Evolutionary conservation across 176 grass and related monocot genomes (phyloP), one percentile per base, ranked within the genome.

Genomic region (Oryza officinalis): DNA sequence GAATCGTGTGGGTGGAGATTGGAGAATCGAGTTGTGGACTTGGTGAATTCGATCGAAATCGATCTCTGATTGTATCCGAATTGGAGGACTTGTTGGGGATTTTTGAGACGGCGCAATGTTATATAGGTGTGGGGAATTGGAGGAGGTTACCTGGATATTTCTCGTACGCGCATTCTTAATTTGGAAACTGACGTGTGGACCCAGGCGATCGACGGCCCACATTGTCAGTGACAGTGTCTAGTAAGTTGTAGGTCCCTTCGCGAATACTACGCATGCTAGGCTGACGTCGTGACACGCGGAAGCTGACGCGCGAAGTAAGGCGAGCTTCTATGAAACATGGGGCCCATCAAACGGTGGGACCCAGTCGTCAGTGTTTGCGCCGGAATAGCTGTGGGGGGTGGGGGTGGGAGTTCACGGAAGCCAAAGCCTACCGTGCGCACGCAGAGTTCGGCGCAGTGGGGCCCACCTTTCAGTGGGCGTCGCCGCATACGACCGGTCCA

Each of bases 141-240:
- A 63, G 45, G 79, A 10, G 44, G 15, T 4, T 78, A 60, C 83
- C 2, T 0, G 26, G 84, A 76, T 37, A 57, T 5, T 86, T 86
- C 79, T 22, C 3, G 0, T 3, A 79, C 74, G 47, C 67, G 60
- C 0, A 59, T 61, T 1, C 60, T 25, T 13, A 0, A 7, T 0
- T 2, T 10, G 0, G 1, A 18, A 3, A 0, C 1, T 14, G 7
- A 17, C 0, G 0, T 4, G 6, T 25, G 5, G 83, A 73, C 9
- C 49, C 43, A 4, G 0, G 0, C 0, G 0, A 0, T 11, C 0
- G 0, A 0, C 0, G 5, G 67, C 1, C 67, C 5, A 0, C 0
- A 0, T 0, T 72, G 57, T 77, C 88, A 82, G 57, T 66, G 47
- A 0, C 0, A 0, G 0, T 0, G 1, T 14, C 1, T 0, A 3